Percentiles rank a stretch among this genome's conserved stretches.
Evolutionary conservation across 257 asterid species (phyloP).

Genomic region (Fraxinus excelsior): DNA sequence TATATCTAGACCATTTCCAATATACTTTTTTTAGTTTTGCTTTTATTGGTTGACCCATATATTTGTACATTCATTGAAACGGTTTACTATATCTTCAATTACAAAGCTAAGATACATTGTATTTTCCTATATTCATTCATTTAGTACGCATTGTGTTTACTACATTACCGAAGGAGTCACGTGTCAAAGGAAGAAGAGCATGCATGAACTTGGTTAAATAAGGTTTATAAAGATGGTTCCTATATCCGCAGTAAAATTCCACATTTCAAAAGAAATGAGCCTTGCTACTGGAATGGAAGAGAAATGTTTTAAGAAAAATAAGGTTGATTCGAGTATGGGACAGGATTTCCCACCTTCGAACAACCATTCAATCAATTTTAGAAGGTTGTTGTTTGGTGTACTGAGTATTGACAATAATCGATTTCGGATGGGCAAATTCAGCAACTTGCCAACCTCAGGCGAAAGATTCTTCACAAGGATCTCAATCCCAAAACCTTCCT

Average conservation of each 20-base stretch:
- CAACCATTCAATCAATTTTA: neutral
- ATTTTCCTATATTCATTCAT: neutral
- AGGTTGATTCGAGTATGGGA: neutral
- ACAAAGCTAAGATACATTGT: neutral
- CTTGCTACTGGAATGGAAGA: neutral
- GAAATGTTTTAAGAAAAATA: neutral
- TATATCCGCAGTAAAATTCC: neutral
- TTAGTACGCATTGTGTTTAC: neutral
- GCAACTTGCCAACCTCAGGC: neutral
- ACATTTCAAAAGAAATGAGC: neutral
- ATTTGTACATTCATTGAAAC: neutral
- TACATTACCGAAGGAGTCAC: neutral
- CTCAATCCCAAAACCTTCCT: neutral
- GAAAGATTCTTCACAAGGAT: neutral
- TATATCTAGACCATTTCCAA: neutral
- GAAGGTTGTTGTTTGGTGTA: neutral
- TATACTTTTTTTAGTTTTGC: neutral
- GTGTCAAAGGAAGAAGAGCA: neutral
- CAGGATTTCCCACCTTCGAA: neutral
- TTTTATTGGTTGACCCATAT: neutral
- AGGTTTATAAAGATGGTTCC: neutral
- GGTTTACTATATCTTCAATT: neutral
- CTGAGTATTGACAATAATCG: too few relatives aligned
- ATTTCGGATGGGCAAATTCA: neutral
- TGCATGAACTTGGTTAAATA: neutral